A percentile compares a stretch with the other conserved stretches of the same genome.
Conservation (phyloP, 2,329 filamentous ascomycete genomes). For the Bimuria novae-zelandiae region DNA sequence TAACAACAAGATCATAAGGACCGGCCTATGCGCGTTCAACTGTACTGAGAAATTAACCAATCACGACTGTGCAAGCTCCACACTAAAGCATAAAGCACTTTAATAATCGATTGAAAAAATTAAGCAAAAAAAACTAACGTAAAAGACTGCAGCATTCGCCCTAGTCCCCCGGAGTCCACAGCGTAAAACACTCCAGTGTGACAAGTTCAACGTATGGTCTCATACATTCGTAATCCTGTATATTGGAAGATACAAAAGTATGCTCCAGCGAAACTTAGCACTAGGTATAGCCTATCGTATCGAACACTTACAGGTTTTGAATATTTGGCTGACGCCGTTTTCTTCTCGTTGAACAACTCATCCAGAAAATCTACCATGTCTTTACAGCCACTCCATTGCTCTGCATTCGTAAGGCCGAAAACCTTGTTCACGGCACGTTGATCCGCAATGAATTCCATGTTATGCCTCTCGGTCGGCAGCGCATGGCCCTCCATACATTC, state of each 20-base stretch:
- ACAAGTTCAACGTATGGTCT: slow-evolving; percentile 7
- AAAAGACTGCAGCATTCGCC: too few relatives aligned
- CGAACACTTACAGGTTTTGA: slow-evolving; percentile 2
- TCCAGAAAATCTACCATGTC: slow-evolving; percentile 21
- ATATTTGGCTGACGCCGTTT: neutral
- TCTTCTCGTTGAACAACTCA: slow-evolving; percentile 17
- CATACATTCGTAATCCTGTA: slow-evolving; percentile 2
- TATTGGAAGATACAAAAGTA: neutral
- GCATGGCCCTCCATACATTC: slow-evolving; percentile 20
- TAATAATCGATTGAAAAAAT: too few relatives aligned
- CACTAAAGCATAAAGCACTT: too few relatives aligned
- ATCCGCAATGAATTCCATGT: slow-evolving; percentile 9
- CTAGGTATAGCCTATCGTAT: neutral
- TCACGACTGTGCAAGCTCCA: too few relatives aligned
- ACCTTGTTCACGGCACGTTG: slow-evolving; percentile 16
- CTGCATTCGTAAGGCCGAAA: slow-evolving; percentile 13
- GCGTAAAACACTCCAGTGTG: slow-evolving; percentile 1
- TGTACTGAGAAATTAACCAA: too few relatives aligned
- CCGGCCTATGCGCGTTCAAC: too few relatives aligned
- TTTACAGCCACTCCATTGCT: slow-evolving; percentile 20
- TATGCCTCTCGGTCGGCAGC: neutral
- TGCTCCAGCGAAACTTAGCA: slow-evolving; percentile 1
- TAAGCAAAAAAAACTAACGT: too few relatives aligned
- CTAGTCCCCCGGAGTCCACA: neutral
- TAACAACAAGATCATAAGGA: too few relatives aligned